Evolutionary conservation across 306 rosid genomes (phyloP).

Genomic region (Prunus mume): DNA sequence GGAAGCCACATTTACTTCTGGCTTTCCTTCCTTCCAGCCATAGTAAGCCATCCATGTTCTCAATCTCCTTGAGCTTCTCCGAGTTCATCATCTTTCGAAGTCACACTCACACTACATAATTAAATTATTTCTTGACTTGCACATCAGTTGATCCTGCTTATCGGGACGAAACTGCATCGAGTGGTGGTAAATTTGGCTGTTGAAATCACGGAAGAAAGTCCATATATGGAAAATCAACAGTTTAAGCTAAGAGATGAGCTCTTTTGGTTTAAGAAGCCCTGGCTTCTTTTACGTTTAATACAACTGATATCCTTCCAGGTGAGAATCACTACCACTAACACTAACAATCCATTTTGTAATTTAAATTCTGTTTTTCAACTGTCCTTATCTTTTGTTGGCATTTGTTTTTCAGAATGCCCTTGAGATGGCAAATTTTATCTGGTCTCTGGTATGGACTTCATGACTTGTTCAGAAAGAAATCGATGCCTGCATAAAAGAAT

Average conservation of each 20-base stretch:
- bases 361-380: neutral
- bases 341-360: conserved; percentile 2
- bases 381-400: conserved; percentile 1
- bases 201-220: conserved; percentile 56
- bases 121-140: neutral
- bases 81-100: neutral
- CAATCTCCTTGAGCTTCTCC: neutral
- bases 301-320: conserved; percentile 89
- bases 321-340: neutral
- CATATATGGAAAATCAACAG: conserved; percentile 29
- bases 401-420: conserved; percentile 76
- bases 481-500: neutral
- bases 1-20: conserved; percentile 89
- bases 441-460: conserved; percentile 82
- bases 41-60: conserved; percentile 51
- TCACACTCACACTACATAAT: conserved; percentile 9
- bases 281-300: conserved; percentile 62
- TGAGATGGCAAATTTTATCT: conserved; percentile 87
- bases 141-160: conserved; percentile 66
- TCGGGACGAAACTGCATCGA: conserved; percentile 82
- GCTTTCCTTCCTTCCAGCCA: conserved; percentile 87
- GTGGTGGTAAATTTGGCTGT: conserved; percentile 89
- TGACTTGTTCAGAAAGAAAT: neutral
- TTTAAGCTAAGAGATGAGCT: conserved; percentile 78
- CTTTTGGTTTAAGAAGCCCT: conserved; percentile 91